A percentile compares a stretch with the other conserved stretches of the same genome.
These are phyloP conservation scores for Penicillium polonicum DNA, from an alignment of 2,329 filamentous ascomycete genomes.

Conservation along the genomic window DNA sequence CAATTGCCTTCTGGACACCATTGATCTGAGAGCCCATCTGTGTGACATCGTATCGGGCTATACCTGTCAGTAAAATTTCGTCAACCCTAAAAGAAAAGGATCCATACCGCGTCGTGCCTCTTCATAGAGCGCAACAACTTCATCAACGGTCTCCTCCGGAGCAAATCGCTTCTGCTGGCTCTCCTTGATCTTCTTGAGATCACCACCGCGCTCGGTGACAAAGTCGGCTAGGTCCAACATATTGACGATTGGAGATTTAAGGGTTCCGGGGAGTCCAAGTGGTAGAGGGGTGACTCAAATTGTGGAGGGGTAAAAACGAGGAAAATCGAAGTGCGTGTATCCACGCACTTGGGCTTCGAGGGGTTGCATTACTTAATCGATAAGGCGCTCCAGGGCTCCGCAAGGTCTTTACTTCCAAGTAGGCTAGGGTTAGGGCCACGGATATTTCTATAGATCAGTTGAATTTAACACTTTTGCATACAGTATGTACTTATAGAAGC, in stretches of 20 bases:
- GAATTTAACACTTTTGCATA: neutral
- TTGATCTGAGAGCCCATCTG: constrained; percentile 86
- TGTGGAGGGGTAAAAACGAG: constrained; percentile 28
- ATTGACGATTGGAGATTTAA: constrained; percentile 20
- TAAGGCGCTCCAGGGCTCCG: neutral
- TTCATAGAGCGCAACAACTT: constrained; percentile 83
- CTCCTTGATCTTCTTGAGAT: constrained; percentile 88
- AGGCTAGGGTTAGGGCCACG: neutral
- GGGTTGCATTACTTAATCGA: constrained; percentile 26
- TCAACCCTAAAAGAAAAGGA: neutral
- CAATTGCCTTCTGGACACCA: constrained; percentile 84
- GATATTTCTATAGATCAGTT: neutral
- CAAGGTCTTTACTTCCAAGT: neutral
- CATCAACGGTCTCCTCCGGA: constrained; percentile 79
- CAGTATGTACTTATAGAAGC: neutral
- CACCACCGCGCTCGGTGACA: constrained; percentile 81
- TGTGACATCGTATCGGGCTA: constrained; percentile 72
- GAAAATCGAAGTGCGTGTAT: constrained; percentile 15
- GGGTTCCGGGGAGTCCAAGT: constrained; percentile 3
- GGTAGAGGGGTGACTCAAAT: constrained; percentile 20
- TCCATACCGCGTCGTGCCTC: constrained; percentile 72
- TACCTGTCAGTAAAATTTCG: neutral
- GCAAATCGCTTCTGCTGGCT: constrained; percentile 82
- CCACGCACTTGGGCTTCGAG: constrained; percentile 4
- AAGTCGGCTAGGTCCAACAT: constrained; percentile 81